Percentiles rank a stretch among this genome's conserved stretches.
phyloP scores from a whole-genome alignment of 768 basidiomycete species.

The Chalciporus piperatus region DNA sequence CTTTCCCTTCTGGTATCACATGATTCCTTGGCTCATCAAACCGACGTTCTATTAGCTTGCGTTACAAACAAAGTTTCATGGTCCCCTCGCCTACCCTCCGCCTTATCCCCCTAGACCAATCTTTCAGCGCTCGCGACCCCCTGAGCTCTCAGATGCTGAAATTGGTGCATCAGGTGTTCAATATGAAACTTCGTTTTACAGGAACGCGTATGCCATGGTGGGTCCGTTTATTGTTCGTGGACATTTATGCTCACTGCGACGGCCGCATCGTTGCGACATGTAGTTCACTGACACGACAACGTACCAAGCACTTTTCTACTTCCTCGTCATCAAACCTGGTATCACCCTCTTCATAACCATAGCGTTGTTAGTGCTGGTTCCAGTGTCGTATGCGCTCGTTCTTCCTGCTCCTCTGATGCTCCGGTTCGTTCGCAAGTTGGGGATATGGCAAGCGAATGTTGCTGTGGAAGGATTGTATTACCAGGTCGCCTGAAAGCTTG shows the following conservation, averaged over 20 bases:
- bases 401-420: conserved; percentile 68
- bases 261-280: background rate
- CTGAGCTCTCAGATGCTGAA: conserved; percentile 51
- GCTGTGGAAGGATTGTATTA: conserved; percentile 69
- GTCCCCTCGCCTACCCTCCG: conserved; percentile 57
- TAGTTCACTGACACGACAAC: conserved; percentile 82
- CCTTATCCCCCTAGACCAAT: conserved; percentile 72
- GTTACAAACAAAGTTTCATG: conserved; percentile 69
- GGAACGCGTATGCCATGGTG: conserved; percentile 80
- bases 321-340: conserved; percentile 81
- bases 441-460: conserved; percentile 81
- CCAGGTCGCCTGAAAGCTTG: conserved; percentile 31
- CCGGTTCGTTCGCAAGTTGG: conserved; percentile 60
- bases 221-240: conserved; percentile 16
- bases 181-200: conserved; percentile 73
- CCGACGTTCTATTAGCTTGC: conserved; percentile 45
- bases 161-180: conserved; percentile 37
- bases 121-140: conserved; percentile 60
- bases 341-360: conserved; percentile 70
- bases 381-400: conserved; percentile 57
- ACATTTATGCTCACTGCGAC: conserved; percentile 8
- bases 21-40: conserved; percentile 11
- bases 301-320: conserved; percentile 85
- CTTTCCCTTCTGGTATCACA: background rate
- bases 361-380: conserved; percentile 50